A percentile compares a stretch with the other conserved stretches of the same genome.
Conservation (phyloP, 2,329 filamentous ascomycete species). For the Fusarium sulawesiense region DNA sequence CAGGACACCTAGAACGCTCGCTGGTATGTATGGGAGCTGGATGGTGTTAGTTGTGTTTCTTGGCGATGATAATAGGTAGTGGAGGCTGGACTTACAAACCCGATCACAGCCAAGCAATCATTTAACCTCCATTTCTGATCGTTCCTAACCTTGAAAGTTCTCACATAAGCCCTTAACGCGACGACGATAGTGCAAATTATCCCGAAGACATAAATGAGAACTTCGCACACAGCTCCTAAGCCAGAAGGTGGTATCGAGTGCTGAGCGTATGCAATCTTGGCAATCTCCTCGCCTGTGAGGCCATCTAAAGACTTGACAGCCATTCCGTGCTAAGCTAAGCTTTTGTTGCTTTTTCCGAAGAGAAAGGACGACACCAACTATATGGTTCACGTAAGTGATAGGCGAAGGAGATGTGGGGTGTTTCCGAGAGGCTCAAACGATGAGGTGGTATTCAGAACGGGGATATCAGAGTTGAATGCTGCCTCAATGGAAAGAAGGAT, state of each 20-base stretch:
- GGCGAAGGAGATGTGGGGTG: not conserved
- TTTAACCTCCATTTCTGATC: conserved; percentile 23
- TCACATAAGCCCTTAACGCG: conserved; percentile 4
- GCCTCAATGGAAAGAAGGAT: no score
- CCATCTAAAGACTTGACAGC: not conserved
- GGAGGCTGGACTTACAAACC: conserved; percentile 15
- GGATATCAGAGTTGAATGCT: no score
- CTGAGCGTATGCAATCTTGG: not conserved
- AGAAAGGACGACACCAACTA: not conserved
- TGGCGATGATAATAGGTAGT: no score
- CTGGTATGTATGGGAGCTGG: conserved; percentile 21
- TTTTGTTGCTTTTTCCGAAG: no score
- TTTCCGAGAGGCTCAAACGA: not conserved
- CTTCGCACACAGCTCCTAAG: not conserved
- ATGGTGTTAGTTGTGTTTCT: not conserved
- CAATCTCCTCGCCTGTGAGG: not conserved
- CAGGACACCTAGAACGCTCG: conserved; percentile 16
- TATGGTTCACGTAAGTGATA: not conserved
- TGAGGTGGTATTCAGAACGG: not conserved
- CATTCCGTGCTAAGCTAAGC: not conserved
- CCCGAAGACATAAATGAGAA: not conserved
- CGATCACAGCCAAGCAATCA: conserved; percentile 20
- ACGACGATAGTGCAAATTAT: not conserved
- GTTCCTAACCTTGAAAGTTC: not conserved
- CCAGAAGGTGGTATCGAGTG: not conserved